Base-by-base conservation (phyloP, 257 asterid genomes). In the Petunia axillaris region DNA sequence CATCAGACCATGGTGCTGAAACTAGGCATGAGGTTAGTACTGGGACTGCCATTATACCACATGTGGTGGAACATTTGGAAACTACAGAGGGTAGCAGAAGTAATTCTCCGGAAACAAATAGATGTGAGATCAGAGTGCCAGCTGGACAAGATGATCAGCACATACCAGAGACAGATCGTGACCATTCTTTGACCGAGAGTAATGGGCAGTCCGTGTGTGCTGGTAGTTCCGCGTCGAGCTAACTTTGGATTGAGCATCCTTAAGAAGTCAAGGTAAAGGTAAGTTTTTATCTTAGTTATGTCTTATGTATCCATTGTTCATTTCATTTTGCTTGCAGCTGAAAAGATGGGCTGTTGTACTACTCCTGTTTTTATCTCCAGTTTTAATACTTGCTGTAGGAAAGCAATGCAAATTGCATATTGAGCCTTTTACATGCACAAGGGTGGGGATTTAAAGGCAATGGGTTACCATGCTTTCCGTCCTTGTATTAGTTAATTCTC, bases 41-140 rank as follows among this genome's bases (percentile, higher is more conserved):
- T 38, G 82, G 89, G 91, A 75, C 83, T 77, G 53, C 63, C 78
- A 71, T 87, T 68, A 80, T 87, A 71, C 80, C 96, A 2, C 86
- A 89, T 81, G 82, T 92, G 89, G 87, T 89, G 89, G 98, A 87
- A 85, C 91, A 85, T 85, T 92, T 90, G 60, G 92, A 87, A 83
- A 84, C 93, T 73, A 83, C 89, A 54, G 89, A 81, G 88, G 55
- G 94, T 83, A 83, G 79, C 73, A 83, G 82, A 82, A 81, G 87
- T 90, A 57, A 66, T 59, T 48, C 89, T 54, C 58, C 80, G 2
- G 84, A 70, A 76, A 83, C 91, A 70, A 84, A 54, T 75, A 80
- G 75, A 80, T 74, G 62, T 15, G 92, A 75, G 53, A 86, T 81
- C 74, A 80, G 74, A 80, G 16, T 70, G 59, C 65, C 85, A 70